A percentile compares a stretch with the other conserved stretches of the same genome.
Conservation (phyloP, 176 grass and related monocot genomes). For the Saccharum officinarum region DNA sequence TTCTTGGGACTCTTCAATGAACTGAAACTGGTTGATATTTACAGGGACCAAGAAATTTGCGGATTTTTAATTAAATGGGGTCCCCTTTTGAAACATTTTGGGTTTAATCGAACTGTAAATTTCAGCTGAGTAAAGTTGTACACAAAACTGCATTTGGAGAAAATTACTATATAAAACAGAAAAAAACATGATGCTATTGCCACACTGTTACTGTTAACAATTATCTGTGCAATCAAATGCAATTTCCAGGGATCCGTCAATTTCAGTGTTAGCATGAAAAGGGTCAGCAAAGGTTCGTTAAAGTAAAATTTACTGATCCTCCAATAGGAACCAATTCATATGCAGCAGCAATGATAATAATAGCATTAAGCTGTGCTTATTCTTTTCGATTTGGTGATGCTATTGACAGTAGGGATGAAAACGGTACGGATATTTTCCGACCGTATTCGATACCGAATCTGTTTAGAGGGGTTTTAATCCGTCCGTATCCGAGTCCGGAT, state of each 20-base stretch:
- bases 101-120: neutral
- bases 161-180: neutral
- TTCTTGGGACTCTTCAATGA: neutral
- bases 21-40: conserved; percentile 2
- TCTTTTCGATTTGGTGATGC: conserved; percentile 38
- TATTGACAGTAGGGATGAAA: too few relatives aligned
- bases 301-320: neutral
- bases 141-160: neutral
- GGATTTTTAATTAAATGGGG: neutral
- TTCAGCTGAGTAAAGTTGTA: neutral
- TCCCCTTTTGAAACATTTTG: neutral
- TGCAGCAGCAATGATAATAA: conserved; percentile 39
- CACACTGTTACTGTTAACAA: neutral
- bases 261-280: conserved; percentile 8
- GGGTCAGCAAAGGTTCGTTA: neutral
- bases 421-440: too few relatives aligned
- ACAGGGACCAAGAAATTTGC: neutral
- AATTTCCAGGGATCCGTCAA: neutral
- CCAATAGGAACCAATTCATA: conserved; percentile 10
- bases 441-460: too few relatives aligned
- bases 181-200: neutral
- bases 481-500: too few relatives aligned
- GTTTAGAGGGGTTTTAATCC: too few relatives aligned
- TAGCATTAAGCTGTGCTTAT: conserved; percentile 29
- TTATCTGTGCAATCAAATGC: neutral